phyloP scores from a whole-genome alignment of 208 protist species.

The Perkinsela sp. region DNA sequence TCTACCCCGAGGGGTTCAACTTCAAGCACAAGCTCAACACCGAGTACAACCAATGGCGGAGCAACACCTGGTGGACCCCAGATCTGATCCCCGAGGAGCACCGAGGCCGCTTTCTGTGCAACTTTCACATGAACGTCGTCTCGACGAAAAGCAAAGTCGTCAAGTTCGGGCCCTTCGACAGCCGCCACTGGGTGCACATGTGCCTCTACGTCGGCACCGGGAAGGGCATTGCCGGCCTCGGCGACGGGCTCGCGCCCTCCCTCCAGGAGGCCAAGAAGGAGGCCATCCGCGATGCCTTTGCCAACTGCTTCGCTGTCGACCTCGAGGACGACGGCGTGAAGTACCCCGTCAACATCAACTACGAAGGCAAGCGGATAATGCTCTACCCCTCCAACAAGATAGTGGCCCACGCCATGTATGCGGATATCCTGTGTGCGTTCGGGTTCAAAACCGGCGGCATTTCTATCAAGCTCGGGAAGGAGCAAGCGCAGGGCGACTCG shows the following conservation, averaged over 20 bases:
- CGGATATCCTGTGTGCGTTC: constrained; percentile 70
- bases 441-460: constrained; percentile 64
- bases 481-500: constrained; percentile 15
- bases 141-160: constrained; percentile 67
- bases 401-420: constrained; percentile 60
- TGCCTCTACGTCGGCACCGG: constrained; percentile 61
- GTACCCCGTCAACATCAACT: constrained; percentile 63
- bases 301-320: constrained; percentile 67
- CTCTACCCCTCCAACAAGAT: constrained; percentile 57
- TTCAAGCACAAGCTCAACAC: constrained; percentile 73
- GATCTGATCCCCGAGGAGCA: constrained; percentile 67
- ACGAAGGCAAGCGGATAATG: constrained; percentile 48
- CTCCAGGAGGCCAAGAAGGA: constrained; percentile 62
- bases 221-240: constrained; percentile 64
- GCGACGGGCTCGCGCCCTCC: constrained; percentile 50
- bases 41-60: constrained; percentile 73
- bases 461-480: constrained; percentile 58
- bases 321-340: constrained; percentile 68
- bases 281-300: constrained; percentile 55
- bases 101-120: constrained; percentile 62
- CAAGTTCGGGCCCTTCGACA: constrained; percentile 68
- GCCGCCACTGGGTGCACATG: constrained; percentile 69
- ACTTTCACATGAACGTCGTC: constrained; percentile 69
- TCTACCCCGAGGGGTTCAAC: constrained; percentile 67
- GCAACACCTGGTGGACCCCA: constrained; percentile 65